These are phyloP conservation scores for Lactifluus pinguis DNA, from an alignment of 768 basidiomycete genomes.

Conservation along the genomic window DNA sequence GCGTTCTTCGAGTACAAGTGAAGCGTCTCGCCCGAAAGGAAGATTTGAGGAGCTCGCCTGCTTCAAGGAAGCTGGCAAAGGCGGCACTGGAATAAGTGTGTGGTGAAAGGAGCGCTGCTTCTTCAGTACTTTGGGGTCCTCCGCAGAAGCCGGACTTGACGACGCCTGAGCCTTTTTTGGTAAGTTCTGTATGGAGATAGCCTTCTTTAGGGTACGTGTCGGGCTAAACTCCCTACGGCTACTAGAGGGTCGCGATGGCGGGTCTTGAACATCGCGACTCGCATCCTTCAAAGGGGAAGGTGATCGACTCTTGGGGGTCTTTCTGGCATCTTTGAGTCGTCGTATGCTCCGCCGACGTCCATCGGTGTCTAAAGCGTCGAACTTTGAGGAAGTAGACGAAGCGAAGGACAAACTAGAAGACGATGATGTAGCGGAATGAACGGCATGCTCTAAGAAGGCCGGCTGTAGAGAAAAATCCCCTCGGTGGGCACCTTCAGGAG, in stretches of 20 bases:
- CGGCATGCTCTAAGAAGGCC: constrained; percentile 3
- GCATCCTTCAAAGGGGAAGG: constrained; percentile 4
- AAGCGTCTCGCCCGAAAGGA: constrained; percentile 5
- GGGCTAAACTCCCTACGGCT: constrained; percentile 17
- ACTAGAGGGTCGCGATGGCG: background rate
- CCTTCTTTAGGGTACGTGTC: constrained; percentile 38
- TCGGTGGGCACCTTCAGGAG: constrained; percentile 5
- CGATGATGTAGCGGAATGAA: constrained; percentile 12
- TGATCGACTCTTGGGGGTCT: constrained; percentile 4
- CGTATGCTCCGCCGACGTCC: background rate
- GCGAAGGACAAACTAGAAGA: constrained; percentile 19
- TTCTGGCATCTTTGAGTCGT: constrained; percentile 12
- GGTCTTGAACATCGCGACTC: background rate
- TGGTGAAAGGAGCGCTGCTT: constrained; percentile 60
- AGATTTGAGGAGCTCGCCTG: constrained; percentile 21
- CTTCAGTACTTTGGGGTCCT: constrained; percentile 32
- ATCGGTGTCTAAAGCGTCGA: constrained; percentile 1
- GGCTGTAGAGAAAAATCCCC: constrained; percentile 6
- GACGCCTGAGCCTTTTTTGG: constrained; percentile 22
- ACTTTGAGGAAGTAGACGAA: constrained; percentile 11
- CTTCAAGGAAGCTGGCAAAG: constrained; percentile 30
- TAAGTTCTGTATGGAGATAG: constrained; percentile 49
- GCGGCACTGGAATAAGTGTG: constrained; percentile 44
- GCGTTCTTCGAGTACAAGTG: constrained; percentile 9
- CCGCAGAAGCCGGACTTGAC: constrained; percentile 25